These are phyloP conservation scores for Zygosaccharomyces lentus DNA, from an alignment of 805 yeast genomes.

Conservation along the genomic window DNA sequence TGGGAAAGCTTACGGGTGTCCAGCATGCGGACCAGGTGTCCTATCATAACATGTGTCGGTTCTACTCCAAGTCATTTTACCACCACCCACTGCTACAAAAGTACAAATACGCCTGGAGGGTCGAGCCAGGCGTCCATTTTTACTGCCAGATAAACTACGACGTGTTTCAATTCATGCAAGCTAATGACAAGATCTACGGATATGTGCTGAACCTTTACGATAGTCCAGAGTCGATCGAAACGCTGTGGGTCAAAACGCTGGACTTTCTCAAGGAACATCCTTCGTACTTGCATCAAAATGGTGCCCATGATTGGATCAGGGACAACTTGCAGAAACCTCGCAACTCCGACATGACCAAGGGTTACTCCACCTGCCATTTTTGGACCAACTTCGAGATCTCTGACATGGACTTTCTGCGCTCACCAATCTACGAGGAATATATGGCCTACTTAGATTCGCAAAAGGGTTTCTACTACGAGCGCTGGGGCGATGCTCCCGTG, in stretches of 20 bases:
- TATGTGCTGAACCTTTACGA: constrained; percentile 68
- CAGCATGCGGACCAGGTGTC: constrained; percentile 60
- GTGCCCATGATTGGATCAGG: constrained; percentile 60
- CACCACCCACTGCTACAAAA: constrained; percentile 58
- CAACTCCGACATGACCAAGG: constrained; percentile 40
- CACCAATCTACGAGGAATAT: constrained; percentile 62
- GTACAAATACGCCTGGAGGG: constrained; percentile 72
- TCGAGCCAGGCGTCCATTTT: constrained; percentile 70
- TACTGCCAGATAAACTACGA: constrained; percentile 71
- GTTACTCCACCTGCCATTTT: constrained; percentile 69
- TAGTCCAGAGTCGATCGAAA: constrained; percentile 54
- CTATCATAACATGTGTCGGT: constrained; percentile 84
- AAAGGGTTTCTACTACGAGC: constrained; percentile 83
- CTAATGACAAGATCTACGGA: constrained; percentile 66
- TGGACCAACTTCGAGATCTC: constrained; percentile 90
- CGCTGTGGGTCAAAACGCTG: constrained; percentile 68
- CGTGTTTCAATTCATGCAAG: constrained; percentile 68
- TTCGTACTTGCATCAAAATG: constrained; percentile 53
- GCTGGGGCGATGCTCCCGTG: constrained; percentile 95
- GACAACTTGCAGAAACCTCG: constrained; percentile 51
- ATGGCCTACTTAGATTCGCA: constrained; percentile 57
- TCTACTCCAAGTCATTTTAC: constrained; percentile 61
- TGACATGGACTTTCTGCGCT: constrained; percentile 73
- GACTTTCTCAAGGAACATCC: constrained; percentile 54
- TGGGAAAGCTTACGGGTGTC: constrained; percentile 43